Base-by-base conservation (phyloP, 805 yeast species). In the Schwanniomyces occidentalis region DNA sequence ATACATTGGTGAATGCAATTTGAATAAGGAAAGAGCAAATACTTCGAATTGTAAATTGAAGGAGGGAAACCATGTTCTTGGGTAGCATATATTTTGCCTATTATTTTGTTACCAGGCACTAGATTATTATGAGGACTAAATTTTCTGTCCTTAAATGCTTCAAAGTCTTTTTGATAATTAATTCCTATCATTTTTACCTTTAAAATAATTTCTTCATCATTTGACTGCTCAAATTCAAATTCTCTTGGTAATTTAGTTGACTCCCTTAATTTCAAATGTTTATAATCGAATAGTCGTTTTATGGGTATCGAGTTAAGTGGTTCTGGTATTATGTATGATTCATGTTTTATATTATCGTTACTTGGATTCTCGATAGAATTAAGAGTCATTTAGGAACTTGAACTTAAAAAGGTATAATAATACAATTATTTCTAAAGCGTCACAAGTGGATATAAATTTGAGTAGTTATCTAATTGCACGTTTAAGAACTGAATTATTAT, bases 31-130 rank as follows among this genome's bases (percentile, higher is more conserved):
- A 51, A 66, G 9, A 66, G 51, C 36, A 61, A 37, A 34, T 52
- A 58, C 36, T 58, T 56, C 10, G 48, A 25, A 18, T 33, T 25
- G 17, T 37, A 31, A 36, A 37, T 29, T 5, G 31, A 19, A 8
- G 21, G 15, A 18, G 33, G 24, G 14, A 8, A 14, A n/a, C 15
- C 27, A 27, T 31, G 37, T 27, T 38, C 49, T 22, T 34, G 36
- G 14, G 35, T 37, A 8, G 33, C 31, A 24, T 28, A 44, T 16
- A 64, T 41, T 33, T 51, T 55, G 8, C 67, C 71, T 6, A 66
- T 45, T 32, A 61, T 54, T 16, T 57, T 54, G 30, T 45, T 48
- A 3, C 69, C 65, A 1, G 72, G 71, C 2, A 65, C 68, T 2
- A 58, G 37, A 6, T 37, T 30, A 8, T 20, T 24, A 14, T 21